These are phyloP conservation scores for Xylaria flabelliformis DNA, from an alignment of 495 filamentous ascomycete genomes.

Conservation along the genomic window DNA sequence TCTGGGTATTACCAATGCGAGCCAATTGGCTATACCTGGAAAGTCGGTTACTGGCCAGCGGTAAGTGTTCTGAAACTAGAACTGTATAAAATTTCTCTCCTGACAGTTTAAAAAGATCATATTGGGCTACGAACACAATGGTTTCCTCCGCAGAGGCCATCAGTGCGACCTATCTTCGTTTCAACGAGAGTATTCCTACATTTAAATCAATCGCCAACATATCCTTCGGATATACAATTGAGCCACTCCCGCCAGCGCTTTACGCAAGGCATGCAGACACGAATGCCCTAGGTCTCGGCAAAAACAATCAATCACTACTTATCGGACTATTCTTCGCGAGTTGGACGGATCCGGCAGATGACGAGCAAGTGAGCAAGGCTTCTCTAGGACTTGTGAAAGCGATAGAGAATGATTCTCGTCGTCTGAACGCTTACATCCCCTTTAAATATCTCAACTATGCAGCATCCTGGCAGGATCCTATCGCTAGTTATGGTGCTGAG, in stretches of 20 bases:
- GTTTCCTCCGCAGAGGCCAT: neutral
- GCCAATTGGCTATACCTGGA: neutral
- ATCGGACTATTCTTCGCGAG: neutral
- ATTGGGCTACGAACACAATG: slow-evolving; percentile 13
- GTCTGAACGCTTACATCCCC: slow-evolving; percentile 40
- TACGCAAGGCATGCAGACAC: neutral
- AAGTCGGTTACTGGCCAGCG: neutral
- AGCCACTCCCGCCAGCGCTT: slow-evolving; percentile 4
- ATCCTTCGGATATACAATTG: neutral
- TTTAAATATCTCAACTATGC: slow-evolving; percentile 46
- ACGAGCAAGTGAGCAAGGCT: slow-evolving; percentile 26
- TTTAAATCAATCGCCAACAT: neutral
- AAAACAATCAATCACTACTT: slow-evolving; percentile 5
- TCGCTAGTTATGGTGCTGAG: slow-evolving; percentile 39
- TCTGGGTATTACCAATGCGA: neutral
- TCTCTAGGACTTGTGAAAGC: slow-evolving; percentile 28
- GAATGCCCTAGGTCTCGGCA: slow-evolving; percentile 1
- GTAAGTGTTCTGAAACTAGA: neutral
- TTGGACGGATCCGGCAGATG: slow-evolving; percentile 7
- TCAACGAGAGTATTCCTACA: neutral
- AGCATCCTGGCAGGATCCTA: slow-evolving; percentile 36
- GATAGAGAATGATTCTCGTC: slow-evolving; percentile 40
- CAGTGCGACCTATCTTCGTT: slow-evolving; percentile 6
- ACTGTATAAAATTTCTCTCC: neutral
- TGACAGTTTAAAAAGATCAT: neutral